A percentile compares a stretch with the other conserved stretches of the same genome.
Conservation (phyloP, 345 rosid genomes). For the Rhodamnia argentea region DNA sequence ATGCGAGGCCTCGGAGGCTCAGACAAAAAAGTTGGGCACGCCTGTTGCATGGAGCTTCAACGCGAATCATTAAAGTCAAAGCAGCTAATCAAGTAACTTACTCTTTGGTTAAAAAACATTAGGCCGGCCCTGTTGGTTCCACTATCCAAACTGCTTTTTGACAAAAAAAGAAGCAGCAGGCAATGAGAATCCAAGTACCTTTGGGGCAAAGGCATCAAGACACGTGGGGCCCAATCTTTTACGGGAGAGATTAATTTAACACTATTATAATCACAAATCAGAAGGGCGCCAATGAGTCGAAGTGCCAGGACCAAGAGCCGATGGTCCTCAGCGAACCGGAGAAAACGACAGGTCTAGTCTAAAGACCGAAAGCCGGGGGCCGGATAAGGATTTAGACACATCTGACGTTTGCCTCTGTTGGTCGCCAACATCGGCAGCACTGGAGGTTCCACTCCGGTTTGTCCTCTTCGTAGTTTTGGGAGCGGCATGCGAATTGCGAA, state of each 20-base stretch:
- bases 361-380: neutral
- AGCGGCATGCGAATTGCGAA: neutral
- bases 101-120: neutral
- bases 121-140: neutral
- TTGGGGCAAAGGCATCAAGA: neutral
- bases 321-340: neutral
- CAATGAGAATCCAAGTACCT: slow-evolving; percentile 2
- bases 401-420: neutral
- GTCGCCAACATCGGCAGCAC: slow-evolving; percentile 1
- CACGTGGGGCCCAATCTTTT: neutral
- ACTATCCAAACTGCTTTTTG: neutral
- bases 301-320: neutral
- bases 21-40: neutral
- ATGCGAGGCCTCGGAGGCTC: neutral
- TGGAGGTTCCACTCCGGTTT: slow-evolving; percentile 7
- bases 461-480: slow-evolving; percentile 11
- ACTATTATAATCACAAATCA: neutral
- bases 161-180: neutral
- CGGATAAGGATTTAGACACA: neutral
- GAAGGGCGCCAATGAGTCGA: neutral
- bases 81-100: neutral
- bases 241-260: neutral
- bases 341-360: slow-evolving; percentile 6
- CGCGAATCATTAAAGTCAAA: slow-evolving; percentile 1
- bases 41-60: slow-evolving; percentile 3